phyloP scores from a whole-genome alignment of 179 eudicot species.

The Carnegiea gigantea region DNA sequence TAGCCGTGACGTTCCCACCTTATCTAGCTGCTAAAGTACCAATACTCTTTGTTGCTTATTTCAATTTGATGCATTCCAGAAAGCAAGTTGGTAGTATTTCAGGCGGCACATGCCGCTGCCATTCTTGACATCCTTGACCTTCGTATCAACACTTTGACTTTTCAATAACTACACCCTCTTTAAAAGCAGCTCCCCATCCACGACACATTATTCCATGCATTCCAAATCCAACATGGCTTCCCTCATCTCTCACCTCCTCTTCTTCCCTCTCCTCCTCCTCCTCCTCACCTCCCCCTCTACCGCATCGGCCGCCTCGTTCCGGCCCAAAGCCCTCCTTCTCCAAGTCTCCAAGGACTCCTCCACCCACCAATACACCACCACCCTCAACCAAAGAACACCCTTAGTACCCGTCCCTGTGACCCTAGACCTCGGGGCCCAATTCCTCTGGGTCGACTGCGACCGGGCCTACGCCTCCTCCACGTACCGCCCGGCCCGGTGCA shows the following conservation, averaged over 20 bases:
- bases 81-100: background rate
- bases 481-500: constrained; percentile 40
- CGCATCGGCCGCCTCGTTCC: constrained; percentile 28
- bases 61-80: too few relatives aligned
- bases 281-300: constrained; percentile 17
- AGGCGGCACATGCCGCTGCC: background rate
- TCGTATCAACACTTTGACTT: background rate
- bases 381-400: constrained; percentile 49
- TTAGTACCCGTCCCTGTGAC: constrained; percentile 40
- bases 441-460: constrained; percentile 53
- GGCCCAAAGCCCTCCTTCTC: constrained; percentile 46
- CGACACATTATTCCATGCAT: background rate
- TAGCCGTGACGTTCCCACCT: too few relatives aligned
- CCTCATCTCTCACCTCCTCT: background rate
- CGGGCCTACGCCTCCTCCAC: constrained; percentile 38
- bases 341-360: constrained; percentile 43
- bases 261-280: constrained; percentile 16
- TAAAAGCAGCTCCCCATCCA: background rate
- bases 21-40: too few relatives aligned
- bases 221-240: constrained; percentile 14
- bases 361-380: constrained; percentile 46
- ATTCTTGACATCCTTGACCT: background rate
- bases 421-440: constrained; percentile 46
- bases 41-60: too few relatives aligned
- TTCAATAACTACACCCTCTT: background rate